phyloP scores from a whole-genome alignment of 441 rosid species.

The Gossypium schwendimanii region DNA sequence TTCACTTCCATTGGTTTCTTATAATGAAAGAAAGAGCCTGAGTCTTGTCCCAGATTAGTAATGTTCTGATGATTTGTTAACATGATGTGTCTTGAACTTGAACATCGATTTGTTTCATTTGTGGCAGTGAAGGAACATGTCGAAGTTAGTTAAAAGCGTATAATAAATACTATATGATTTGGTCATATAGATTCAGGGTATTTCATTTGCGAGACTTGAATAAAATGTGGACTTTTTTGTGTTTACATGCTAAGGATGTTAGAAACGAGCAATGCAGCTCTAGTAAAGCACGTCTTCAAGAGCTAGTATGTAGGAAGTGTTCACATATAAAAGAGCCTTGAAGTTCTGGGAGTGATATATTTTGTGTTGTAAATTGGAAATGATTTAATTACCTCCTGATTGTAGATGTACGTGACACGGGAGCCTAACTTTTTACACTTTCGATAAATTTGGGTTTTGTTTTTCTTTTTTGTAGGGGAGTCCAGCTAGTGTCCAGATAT shows the following conservation, averaged over 20 bases:
- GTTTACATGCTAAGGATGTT: not conserved
- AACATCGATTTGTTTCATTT: not conserved
- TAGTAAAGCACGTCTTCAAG: not conserved
- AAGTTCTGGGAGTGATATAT: not conserved
- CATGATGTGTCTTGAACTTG: not conserved
- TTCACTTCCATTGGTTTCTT: not conserved
- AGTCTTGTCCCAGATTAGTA: not conserved
- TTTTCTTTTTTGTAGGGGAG: constrained; percentile 47
- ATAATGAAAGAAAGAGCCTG: not conserved
- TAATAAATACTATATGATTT: not conserved
- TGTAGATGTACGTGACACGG: not conserved
- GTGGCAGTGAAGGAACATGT: not conserved
- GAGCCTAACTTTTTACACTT: not conserved
- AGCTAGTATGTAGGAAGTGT: not conserved
- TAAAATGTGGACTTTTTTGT: not conserved
- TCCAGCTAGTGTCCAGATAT: constrained; percentile 91
- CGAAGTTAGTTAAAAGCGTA: not conserved
- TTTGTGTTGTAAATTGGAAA: not conserved
- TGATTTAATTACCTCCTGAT: not conserved
- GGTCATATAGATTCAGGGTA: not conserved
- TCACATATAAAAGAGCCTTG: not conserved
- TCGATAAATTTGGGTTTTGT: not conserved
- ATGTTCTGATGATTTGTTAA: not conserved
- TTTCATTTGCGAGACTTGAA: not conserved
- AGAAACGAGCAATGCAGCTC: not conserved